phyloP scores from a whole-genome alignment of 1,139 yeast genomes.

The Zygosaccharomyces sapae region DNA sequence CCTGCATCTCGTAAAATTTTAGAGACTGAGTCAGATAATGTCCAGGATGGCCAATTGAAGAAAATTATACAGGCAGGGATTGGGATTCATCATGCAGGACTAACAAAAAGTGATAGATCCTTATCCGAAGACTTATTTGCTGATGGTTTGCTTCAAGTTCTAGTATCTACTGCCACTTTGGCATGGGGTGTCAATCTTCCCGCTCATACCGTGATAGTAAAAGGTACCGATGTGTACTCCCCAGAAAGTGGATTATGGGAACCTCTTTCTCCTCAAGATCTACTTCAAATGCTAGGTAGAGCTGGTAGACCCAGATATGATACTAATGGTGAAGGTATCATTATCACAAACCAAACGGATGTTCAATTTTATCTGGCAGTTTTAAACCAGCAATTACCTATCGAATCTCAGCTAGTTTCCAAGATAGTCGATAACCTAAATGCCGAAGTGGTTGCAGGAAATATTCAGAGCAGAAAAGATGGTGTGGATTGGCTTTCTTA shows the following conservation, averaged over 20 bases:
- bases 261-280: conserved; percentile 88
- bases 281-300: conserved; percentile 91
- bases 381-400: conserved; percentile 84
- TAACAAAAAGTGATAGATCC: conserved; percentile 66
- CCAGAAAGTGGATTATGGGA: conserved; percentile 89
- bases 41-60: conserved; percentile 52
- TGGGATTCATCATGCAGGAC: conserved; percentile 95
- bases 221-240: conserved; percentile 91
- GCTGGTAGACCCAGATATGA: conserved; percentile 98
- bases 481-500: conserved; percentile 76
- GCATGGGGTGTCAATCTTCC: conserved; percentile 99
- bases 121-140: conserved; percentile 84
- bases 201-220: conserved; percentile 91
- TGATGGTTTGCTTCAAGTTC: conserved; percentile 73
- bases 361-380: conserved; percentile 85
- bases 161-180: conserved; percentile 90
- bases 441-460: conserved; percentile 82
- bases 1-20: conserved; percentile 60
- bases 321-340: conserved; percentile 87
- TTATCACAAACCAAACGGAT: conserved; percentile 82
- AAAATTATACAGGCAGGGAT: conserved; percentile 67
- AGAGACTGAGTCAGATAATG: conserved; percentile 56
- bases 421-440: conserved; percentile 70
- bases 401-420: conserved; percentile 79
- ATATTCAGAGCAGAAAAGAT: conserved; percentile 55